A percentile compares a stretch with the other conserved stretches of the same genome.
phyloP scores from a whole-genome alignment of 2,329 filamentous ascomycete genomes.

The Colletotrichum destructivum region DNA sequence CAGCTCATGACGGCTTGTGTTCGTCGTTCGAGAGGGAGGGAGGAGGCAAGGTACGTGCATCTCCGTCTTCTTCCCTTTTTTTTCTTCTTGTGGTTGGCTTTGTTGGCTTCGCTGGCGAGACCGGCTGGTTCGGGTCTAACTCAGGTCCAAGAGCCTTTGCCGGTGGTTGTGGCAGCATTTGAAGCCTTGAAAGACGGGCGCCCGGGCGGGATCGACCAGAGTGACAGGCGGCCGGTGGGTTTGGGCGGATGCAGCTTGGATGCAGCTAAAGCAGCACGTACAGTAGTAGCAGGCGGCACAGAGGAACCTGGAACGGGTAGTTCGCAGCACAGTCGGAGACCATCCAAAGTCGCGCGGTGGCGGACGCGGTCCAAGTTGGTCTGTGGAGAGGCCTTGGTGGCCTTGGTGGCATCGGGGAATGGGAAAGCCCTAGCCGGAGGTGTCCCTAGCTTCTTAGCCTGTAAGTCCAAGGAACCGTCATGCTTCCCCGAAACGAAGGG shows the following conservation, averaged over 20 bases:
- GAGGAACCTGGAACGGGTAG: not conserved
- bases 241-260: slow-evolving; percentile 27
- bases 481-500: slow-evolving; percentile 42
- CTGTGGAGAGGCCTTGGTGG: slow-evolving; percentile 28
- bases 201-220: slow-evolving; percentile 33
- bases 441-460: slow-evolving; percentile 33
- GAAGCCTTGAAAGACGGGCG: not conserved
- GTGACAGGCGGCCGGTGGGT: slow-evolving; percentile 35
- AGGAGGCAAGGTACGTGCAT: slow-evolving; percentile 12
- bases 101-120: slow-evolving; percentile 13
- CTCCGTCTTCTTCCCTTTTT: too few relatives aligned
- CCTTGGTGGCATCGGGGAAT: slow-evolving; percentile 37
- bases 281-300: not conserved
- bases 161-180: slow-evolving; percentile 17
- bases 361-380: slow-evolving; percentile 26
- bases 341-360: slow-evolving; percentile 3
- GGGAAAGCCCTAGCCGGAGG: slow-evolving; percentile 36
- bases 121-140: slow-evolving; percentile 26
- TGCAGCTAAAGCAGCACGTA: slow-evolving; percentile 16
- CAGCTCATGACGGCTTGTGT: not conserved
- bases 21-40: not conserved
- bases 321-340: slow-evolving; percentile 9
- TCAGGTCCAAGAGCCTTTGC: slow-evolving; percentile 26
- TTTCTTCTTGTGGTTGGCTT: not conserved
- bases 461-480: slow-evolving; percentile 32